phyloP scores from a whole-genome alignment of 2,329 filamentous ascomycete species.

The Cercospora berteroae region DNA sequence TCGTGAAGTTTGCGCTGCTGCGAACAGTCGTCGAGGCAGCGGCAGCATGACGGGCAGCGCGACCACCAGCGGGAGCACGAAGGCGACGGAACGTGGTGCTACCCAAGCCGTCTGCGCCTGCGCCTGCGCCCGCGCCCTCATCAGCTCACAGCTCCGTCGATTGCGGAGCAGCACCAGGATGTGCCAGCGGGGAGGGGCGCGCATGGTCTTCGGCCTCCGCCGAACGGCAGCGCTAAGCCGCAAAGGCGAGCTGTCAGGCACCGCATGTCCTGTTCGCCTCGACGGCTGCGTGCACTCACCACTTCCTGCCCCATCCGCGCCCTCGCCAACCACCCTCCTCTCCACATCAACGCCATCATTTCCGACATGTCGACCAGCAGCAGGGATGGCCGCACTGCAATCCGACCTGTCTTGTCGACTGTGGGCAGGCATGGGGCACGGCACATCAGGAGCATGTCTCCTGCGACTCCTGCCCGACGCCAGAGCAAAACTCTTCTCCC shows the following conservation, averaged over 20 bases:
- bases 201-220: not conserved
- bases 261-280: not conserved
- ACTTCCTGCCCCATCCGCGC: constrained; percentile 11
- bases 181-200: not conserved
- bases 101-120: not conserved
- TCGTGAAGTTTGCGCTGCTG: not conserved
- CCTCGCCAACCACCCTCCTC: constrained; percentile 1
- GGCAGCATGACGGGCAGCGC: constrained; percentile 8
- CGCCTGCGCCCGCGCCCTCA: no score
- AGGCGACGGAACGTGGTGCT: not conserved
- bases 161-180: not conserved
- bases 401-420: not conserved
- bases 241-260: not conserved
- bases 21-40: no score
- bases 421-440: not conserved
- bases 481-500: not conserved
- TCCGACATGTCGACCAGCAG: not conserved
- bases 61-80: not conserved
- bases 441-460: not conserved
- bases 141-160: not conserved
- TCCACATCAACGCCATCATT: not conserved
- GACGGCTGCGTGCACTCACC: not conserved
- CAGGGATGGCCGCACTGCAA: not conserved
- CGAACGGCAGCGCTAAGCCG: not conserved
- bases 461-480: not conserved